Percentiles rank a stretch among this genome's conserved stretches.
phyloP scores from a whole-genome alignment of 2,329 filamentous ascomycete species.

The Trichoderma sp. region DNA sequence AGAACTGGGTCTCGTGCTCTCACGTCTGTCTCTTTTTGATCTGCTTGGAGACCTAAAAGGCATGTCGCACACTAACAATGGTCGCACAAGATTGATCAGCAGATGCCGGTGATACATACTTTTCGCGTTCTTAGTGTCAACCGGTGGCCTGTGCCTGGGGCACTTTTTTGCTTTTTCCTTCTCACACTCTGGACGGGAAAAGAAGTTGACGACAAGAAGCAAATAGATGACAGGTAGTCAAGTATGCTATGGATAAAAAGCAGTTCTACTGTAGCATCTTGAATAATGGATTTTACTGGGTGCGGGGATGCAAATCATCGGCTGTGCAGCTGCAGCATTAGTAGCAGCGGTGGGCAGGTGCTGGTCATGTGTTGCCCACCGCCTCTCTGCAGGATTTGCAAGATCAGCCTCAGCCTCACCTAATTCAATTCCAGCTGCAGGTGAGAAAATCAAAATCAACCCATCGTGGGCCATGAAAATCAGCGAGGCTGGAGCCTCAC shows the following conservation, averaged over 20 bases:
- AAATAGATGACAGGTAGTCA: neutral
- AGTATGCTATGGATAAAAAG: neutral
- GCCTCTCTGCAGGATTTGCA: neutral
- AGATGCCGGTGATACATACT: neutral
- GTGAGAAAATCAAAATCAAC: neutral
- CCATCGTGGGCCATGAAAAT: neutral
- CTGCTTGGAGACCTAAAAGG: neutral
- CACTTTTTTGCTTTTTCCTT: neutral
- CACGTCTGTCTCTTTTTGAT: neutral
- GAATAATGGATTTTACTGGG: neutral
- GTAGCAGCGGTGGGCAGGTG: neutral
- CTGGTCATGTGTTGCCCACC: constrained; percentile 16
- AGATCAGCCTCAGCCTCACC: constrained; percentile 3
- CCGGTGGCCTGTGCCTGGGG: neutral
- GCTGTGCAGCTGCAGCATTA: neutral
- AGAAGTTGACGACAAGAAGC: neutral
- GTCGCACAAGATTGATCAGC: neutral
- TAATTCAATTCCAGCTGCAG: neutral
- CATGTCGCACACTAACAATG: neutral
- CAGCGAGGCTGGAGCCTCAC: neutral
- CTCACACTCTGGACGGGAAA: neutral
- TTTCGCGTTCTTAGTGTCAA: neutral
- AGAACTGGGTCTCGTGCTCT: neutral
- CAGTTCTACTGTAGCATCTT: neutral
- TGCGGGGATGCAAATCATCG: neutral